Base-by-base conservation (phyloP, 2,329 filamentous ascomycete species). In the Colletotrichum liriopes region DNA sequence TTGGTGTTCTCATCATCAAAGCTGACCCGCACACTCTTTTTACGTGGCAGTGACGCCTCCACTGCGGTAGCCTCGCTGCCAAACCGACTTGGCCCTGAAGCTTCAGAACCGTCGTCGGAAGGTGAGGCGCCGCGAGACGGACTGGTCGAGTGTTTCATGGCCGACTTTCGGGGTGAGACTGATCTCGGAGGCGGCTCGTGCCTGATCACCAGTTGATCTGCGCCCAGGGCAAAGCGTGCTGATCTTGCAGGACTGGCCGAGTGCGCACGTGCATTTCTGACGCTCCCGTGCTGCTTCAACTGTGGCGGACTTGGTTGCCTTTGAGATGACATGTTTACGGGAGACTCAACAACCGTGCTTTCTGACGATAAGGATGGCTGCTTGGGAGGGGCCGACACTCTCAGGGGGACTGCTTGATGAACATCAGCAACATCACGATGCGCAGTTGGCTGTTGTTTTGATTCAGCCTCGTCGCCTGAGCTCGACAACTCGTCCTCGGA, bases 161-260 rank as follows among this genome's bases (percentile, higher is more conserved):
- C 93, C 1, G 93, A 94, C 79, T 96, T 96, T 56, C 91, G 90
- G 12, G 93, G 93, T 0, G 93, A 95, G 14, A 93, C 84, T 6
- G 93, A 94, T 59, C 93, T 88, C 39, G 90, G 85, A 29, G 92
- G 91, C 7, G 93, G 93, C 65, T 90, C 87, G 77, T 95, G 93
- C 74, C 86, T 91, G 37, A 92, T 84, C 1, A 86, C 82, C 16
- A 91, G 79, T 52, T 84, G 87, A 43, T 90, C 86, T 20, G 89
- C 84, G 9, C 87, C 85, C 12, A 87, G 78, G 1, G 90, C 90
- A 79, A 95, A 95, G 76, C 90, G 92, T 16, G 93, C 90, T 39
- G 88, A 90, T 43, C 93, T 88, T 32, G 85, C 87, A n/a, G 93
- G 92, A 75, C 92, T 94, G 74, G 84, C 85, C 1, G 88, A 90